phyloP scores from a whole-genome alignment of 306 rosid species.

The Herpetospermum pedunculosum region DNA sequence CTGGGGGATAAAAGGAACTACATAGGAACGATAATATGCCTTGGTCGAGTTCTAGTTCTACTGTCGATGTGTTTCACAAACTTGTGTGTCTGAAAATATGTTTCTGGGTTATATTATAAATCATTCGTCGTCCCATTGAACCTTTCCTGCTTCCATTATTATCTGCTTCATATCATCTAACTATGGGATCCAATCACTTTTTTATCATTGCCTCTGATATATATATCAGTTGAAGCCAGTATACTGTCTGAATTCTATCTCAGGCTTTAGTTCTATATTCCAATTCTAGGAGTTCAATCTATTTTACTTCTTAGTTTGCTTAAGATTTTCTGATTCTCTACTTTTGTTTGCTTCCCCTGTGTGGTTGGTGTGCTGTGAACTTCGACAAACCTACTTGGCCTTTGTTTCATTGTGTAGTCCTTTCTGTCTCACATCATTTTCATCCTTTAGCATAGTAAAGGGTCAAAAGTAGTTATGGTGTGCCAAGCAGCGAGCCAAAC shows the following conservation, averaged over 20 bases:
- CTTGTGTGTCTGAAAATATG: constrained; percentile 67
- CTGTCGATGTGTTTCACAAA: constrained; percentile 65
- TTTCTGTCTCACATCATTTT: constrained; percentile 12
- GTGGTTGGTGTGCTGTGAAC: not conserved
- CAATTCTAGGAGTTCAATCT: not conserved
- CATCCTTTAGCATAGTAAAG: constrained; percentile 22
- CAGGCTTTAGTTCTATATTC: not conserved
- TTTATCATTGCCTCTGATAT: constrained; percentile 80
- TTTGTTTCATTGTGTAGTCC: constrained; percentile 10
- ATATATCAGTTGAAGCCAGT: constrained; percentile 67
- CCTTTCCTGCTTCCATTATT: not conserved
- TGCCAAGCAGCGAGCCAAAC: constrained; percentile 99
- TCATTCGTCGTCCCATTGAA: not conserved
- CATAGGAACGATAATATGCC: constrained; percentile 53
- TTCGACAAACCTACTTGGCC: not conserved
- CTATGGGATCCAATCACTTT: constrained; percentile 83
- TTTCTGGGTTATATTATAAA: constrained; percentile 82
- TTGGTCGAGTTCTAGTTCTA: constrained; percentile 56
- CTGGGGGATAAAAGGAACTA: not conserved
- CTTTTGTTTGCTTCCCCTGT: not conserved
- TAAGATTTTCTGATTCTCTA: not conserved
- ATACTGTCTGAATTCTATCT: not conserved
- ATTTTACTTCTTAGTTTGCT: not conserved
- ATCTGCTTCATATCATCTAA: constrained; percentile 10
- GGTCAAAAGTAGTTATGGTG: constrained; percentile 87